These are phyloP conservation scores for Pseudohalonectria lignicola DNA, from an alignment of 2,329 filamentous ascomycete genomes.

Conservation along the genomic window DNA sequence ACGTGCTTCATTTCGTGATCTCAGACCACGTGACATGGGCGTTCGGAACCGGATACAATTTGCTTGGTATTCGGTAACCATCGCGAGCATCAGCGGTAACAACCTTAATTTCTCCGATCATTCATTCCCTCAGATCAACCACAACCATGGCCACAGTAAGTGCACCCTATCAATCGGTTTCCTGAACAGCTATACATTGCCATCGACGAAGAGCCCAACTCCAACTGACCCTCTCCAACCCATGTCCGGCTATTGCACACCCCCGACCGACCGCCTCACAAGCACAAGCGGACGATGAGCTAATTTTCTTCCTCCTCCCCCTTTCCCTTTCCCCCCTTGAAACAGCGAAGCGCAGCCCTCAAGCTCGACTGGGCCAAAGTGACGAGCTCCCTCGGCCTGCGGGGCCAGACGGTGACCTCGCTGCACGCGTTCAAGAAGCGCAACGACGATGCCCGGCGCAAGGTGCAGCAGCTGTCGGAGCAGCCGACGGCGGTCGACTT, in stretches of 20 bases:
- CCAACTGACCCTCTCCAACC: neutral
- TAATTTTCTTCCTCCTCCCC: conserved; percentile 33
- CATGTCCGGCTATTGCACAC: too few relatives aligned
- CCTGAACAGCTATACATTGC: neutral
- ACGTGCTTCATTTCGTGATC: neutral
- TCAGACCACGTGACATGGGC: neutral
- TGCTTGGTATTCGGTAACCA: conserved; percentile 1
- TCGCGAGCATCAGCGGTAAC: conserved; percentile 1
- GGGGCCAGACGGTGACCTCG: conserved; percentile 82
- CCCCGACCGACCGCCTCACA: neutral
- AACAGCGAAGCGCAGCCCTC: conserved; percentile 88
- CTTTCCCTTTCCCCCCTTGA: conserved; percentile 3
- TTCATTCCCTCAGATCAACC: conserved; percentile 31
- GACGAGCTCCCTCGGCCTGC: conserved; percentile 86
- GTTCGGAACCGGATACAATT: neutral
- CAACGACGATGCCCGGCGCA: conserved; percentile 96
- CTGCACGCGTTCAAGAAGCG: conserved; percentile 98
- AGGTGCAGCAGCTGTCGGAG: conserved; percentile 74
- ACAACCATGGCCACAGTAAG: conserved; percentile 61
- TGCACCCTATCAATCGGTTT: conserved; percentile 17
- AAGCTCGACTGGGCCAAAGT: conserved; percentile 99
- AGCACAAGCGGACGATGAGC: conserved; percentile 34
- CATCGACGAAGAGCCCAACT: neutral
- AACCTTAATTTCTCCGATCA: conserved; percentile 36
- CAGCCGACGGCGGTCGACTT: conserved; percentile 86